Evolutionary conservation across 176 grass and related monocot genomes (phyloP), one percentile per base, ranked within the genome.

Genomic region (Ensete ventricosum): DNA sequence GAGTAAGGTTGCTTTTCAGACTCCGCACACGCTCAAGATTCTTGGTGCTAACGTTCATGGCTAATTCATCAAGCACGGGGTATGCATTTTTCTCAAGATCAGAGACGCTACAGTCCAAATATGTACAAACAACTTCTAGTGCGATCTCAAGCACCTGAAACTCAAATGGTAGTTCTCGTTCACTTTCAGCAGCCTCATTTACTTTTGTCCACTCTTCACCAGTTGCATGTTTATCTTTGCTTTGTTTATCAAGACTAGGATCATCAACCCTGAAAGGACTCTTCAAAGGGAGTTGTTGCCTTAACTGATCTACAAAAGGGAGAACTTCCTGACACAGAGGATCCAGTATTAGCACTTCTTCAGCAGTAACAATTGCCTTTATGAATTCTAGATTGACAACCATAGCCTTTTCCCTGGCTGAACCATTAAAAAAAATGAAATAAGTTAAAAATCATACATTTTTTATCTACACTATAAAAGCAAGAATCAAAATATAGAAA

Each of bases 91-190:
- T 94, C 84, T 99, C 90, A 52, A 99, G 86, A 50, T 86, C 86
- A 81, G 81, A 73, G 14, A 94, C 95, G 11, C 74, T 89, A 8
- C 55, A 78, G 34, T 93, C 95, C 62, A 99, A 76, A 9, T 63
- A 84, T 9, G 76, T 82, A 73, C 95, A 99, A 14, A 89, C 86
- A 50, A 81, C 69, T 82, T 94, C 95, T 0, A 94, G 84, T 3
- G 88, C 91, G 17, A 99, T 55, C 84, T 99, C 96, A 60, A 99
- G 82, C n/a, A 99, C 96, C 82, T 99, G 96, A 74, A 99, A 99
- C 76, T 99, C 96, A 59, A 99, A 99, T 1, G 96, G 91, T 66
- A 99, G 75, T 73, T 95, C 88, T 4, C 85, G 84, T 79, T 89
- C 91, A 68, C 78, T 82, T 50, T 87, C 80, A 1, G 85, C 85